phyloP scores from a whole-genome alignment of 2,329 filamentous ascomycete genomes.

The Didymella segeticola region DNA sequence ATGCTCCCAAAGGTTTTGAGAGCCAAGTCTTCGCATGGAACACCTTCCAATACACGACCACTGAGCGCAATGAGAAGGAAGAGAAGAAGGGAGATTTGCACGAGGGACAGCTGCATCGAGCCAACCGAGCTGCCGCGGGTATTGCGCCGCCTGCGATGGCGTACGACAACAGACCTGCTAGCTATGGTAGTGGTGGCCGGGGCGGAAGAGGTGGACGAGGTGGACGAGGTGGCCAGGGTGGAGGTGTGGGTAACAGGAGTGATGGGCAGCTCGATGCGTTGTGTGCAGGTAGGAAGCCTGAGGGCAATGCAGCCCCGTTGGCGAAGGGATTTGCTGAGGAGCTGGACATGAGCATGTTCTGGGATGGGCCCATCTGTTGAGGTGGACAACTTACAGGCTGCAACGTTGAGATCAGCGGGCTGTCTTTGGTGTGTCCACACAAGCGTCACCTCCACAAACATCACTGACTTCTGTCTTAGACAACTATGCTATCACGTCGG shows the following conservation, averaged over 20 bases:
- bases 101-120: slow-evolving; percentile 43
- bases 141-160: neutral
- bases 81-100: slow-evolving; percentile 46
- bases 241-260: neutral
- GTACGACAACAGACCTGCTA: neutral
- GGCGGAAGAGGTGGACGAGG: slow-evolving; percentile 2
- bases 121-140: slow-evolving; percentile 35
- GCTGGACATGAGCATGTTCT: slow-evolving; percentile 39
- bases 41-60: slow-evolving; percentile 34
- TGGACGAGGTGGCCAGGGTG: neutral
- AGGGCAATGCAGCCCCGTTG: slow-evolving; percentile 24
- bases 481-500: neutral
- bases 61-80: slow-evolving; percentile 33
- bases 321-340: slow-evolving; percentile 42
- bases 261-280: slow-evolving; percentile 16
- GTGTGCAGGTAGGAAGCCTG: slow-evolving; percentile 32
- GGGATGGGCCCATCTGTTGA: slow-evolving; percentile 33
- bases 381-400: too few relatives aligned
- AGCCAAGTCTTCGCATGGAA: slow-evolving; percentile 39
- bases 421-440: neutral
- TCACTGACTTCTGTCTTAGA: neutral
- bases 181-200: neutral
- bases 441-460: too few relatives aligned
- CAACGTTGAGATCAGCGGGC: neutral
- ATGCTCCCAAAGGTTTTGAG: slow-evolving; percentile 36